Evolutionary conservation across 2,329 filamentous ascomycete species (phyloP), one percentile per base, ranked within the genome.

Genomic region (Thelonectria blattea): DNA sequence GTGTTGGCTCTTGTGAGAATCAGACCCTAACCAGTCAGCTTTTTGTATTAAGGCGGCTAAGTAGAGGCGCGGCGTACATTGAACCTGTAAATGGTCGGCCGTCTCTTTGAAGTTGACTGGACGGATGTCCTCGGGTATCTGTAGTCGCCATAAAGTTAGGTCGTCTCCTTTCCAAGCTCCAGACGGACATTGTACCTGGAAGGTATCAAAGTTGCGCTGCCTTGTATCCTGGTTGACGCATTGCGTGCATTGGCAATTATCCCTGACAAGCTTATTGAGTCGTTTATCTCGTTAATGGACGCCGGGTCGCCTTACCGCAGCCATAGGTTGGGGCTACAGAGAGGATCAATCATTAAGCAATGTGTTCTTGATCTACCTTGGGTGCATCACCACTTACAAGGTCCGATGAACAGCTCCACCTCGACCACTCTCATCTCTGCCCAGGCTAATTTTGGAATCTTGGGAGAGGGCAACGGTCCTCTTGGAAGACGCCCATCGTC

Each of bases 1-100:
- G 71, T 93, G 96, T 22, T 80, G 75, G 75, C 91, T 93, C 46
- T 80, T 71, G 73, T 96, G 93, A 1, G 80, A 81, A 71, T 91
- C 88, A 61, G 83, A 83, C 89, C 89, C 89, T 91, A n/a, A 14
- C 14, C 7, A n/a, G 46, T 32, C 58, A 67, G 60, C 48, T 34
- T 51, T 17, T 18, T 46, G 5, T 3, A 24, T 42, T 43, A 27
- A 3, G 9, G 8, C 24, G 17, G 9, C 32, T 2, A 30, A 8
- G 30, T 42, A 27, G 8, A 24, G n/a, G 11, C 67, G 58, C 71
- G 17, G 34, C 39, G 10, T 18, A 78, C 77, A 79, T 46, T 71
- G 61, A 10, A 79, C 66, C 24, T 73, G 68, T 7, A 79, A 68
- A 2, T 74, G 71, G 5, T 74, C 57, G 11, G 63, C 43, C 11